Conservation (phyloP, 2,329 filamentous ascomycete species). For the Aspergillus fumigatus region DNA sequence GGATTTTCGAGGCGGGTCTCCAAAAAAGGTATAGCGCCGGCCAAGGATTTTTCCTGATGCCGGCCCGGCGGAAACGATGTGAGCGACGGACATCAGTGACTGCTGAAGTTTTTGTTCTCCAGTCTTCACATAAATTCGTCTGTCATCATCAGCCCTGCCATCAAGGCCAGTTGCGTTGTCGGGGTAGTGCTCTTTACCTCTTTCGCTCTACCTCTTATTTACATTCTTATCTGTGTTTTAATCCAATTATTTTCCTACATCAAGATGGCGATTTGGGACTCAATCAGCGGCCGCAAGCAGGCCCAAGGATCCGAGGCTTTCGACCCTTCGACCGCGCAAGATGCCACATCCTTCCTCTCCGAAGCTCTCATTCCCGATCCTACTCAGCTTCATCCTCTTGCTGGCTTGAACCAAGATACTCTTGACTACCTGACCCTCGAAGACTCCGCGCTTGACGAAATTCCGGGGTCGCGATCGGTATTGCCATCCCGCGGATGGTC, state of each 20-base stretch:
- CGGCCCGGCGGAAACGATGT: conserved; percentile 13
- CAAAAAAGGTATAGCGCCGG: conserved; percentile 25
- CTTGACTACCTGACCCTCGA: conserved; percentile 95
- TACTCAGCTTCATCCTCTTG: conserved; percentile 83
- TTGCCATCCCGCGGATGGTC: conserved; percentile 95
- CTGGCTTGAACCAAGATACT: conserved; percentile 85
- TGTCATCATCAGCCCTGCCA: conserved; percentile 12
- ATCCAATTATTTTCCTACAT: conserved; percentile 17
- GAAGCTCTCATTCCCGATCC: conserved; percentile 76
- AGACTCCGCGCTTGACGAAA: conserved; percentile 79
- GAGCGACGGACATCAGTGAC: conserved; percentile 20
- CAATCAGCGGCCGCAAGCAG: conserved; percentile 57
- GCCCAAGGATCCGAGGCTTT: conserved; percentile 57
- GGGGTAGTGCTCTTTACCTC: conserved; percentile 2
- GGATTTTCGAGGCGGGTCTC: conserved; percentile 25
- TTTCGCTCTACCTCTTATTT: conserved; percentile 18
- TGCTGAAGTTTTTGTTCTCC: conserved; percentile 37
- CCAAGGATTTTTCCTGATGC: conserved; percentile 16
- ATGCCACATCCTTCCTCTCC: conserved; percentile 82
- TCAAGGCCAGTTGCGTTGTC: neutral
- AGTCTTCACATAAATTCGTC: neutral
- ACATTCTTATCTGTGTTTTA: conserved; percentile 20
- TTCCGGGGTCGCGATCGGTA: conserved; percentile 80
- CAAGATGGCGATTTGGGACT: conserved; percentile 57
- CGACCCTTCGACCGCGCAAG: conserved; percentile 68